Conservation (phyloP, 495 filamentous ascomycete genomes). For the Oleoguttula mirabilis region DNA sequence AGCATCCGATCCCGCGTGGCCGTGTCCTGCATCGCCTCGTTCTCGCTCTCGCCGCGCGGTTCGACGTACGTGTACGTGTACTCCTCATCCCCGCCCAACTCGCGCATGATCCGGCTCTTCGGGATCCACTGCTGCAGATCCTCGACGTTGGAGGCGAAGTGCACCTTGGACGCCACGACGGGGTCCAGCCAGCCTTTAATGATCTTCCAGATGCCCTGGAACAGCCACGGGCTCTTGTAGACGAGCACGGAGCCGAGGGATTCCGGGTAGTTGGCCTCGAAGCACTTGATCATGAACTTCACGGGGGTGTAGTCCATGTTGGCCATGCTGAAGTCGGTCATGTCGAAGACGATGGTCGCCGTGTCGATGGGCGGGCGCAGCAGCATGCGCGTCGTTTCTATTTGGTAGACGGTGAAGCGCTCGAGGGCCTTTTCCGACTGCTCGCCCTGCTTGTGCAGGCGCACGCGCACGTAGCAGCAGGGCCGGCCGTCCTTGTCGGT, state of each 20-base stretch:
- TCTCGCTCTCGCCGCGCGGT: slow-evolving; percentile 53
- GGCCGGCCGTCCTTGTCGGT: slow-evolving; percentile 74
- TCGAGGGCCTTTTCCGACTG: slow-evolving; percentile 73
- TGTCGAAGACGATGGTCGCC: slow-evolving; percentile 88
- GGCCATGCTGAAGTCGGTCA: slow-evolving; percentile 80
- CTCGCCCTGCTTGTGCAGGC: slow-evolving; percentile 67
- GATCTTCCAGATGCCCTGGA: slow-evolving; percentile 70
- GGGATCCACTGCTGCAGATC: slow-evolving; percentile 72
- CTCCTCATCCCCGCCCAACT: slow-evolving; percentile 70
- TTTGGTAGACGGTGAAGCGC: slow-evolving; percentile 82
- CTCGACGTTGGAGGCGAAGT: slow-evolving; percentile 75
- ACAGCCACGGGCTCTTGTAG: slow-evolving; percentile 94
- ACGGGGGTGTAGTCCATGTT: slow-evolving; percentile 98
- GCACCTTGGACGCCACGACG: slow-evolving; percentile 85
- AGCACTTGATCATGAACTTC: slow-evolving; percentile 98
- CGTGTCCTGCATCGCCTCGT: slow-evolving; percentile 55
- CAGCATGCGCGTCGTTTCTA: slow-evolving; percentile 82
- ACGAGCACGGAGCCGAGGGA: slow-evolving; percentile 84
- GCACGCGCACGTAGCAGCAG: slow-evolving; percentile 74
- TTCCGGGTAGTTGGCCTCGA: slow-evolving; percentile 97
- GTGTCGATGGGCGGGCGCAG: slow-evolving; percentile 74
- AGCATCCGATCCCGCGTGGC: slow-evolving; percentile 49
- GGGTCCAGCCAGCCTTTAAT: slow-evolving; percentile 96
- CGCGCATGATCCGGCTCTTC: slow-evolving; percentile 56
- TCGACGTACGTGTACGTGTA: slow-evolving; percentile 75